These are phyloP conservation scores for Alternaria incomplexa DNA, from an alignment of 2,329 filamentous ascomycete genomes.

Conservation along the genomic window DNA sequence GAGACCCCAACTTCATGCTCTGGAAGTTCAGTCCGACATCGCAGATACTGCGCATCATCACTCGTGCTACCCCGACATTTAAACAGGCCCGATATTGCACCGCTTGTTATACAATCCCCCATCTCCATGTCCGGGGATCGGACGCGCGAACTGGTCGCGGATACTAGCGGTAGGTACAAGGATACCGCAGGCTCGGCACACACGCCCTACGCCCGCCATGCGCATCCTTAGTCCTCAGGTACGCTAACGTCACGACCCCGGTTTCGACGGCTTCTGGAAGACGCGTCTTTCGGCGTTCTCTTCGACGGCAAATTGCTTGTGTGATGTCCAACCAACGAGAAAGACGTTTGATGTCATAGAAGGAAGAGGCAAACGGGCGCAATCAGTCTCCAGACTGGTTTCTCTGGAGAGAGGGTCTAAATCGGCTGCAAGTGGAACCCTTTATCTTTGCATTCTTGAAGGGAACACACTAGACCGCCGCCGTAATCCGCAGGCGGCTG, in stretches of 20 bases:
- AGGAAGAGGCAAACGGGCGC: constrained; percentile 1
- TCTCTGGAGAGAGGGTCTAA: constrained; percentile 2
- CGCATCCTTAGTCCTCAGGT: constrained; percentile 5
- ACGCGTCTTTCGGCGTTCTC: constrained; percentile 8
- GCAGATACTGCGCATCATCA: not conserved
- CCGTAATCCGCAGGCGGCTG: constrained; percentile 18
- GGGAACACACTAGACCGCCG: constrained; percentile 9
- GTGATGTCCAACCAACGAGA: not conserved
- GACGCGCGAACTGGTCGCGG: constrained; percentile 15
- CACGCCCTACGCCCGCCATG: constrained; percentile 22
- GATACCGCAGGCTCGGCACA: constrained; percentile 30
- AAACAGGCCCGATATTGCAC: constrained; percentile 6
- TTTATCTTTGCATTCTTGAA: constrained; percentile 22
- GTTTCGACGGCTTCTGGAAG: constrained; percentile 11
- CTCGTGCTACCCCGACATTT: not conserved
- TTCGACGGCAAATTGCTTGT: not conserved
- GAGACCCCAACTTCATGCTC: not conserved
- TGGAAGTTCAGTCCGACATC: not conserved
- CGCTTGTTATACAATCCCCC: not conserved
- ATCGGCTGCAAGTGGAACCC: constrained; percentile 11
- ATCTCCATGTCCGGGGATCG: not conserved
- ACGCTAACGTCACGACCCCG: constrained; percentile 15
- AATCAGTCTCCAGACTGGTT: not conserved
- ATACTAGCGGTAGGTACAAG: constrained; percentile 30
- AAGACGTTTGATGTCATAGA: not conserved